Evolutionary conservation across 2,329 filamentous ascomycete genomes (phyloP).

Genomic region (Microsporum canis): DNA sequence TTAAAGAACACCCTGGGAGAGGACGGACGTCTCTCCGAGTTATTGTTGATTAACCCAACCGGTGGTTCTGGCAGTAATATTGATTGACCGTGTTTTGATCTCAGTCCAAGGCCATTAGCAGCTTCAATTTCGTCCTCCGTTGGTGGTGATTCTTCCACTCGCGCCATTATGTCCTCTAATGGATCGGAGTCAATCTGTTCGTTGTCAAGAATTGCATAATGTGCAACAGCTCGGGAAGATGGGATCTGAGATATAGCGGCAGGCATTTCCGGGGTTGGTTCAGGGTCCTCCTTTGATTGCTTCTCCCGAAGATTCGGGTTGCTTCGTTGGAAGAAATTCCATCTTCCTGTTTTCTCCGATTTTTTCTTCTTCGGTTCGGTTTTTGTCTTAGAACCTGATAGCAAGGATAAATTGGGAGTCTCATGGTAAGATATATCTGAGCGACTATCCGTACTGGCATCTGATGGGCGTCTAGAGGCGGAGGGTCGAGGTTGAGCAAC

Average conservation of each 20-base stretch:
- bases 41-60: constrained; percentile 24
- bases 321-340: constrained; percentile 49
- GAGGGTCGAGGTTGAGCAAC: background rate
- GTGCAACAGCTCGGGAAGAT: constrained; percentile 39
- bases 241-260: constrained; percentile 27
- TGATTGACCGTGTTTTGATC: constrained; percentile 26
- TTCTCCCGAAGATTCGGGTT: constrained; percentile 37
- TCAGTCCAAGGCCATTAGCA: constrained; percentile 21
- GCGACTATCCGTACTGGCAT: background rate
- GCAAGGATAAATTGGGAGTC: constrained; percentile 8
- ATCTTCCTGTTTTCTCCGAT: constrained; percentile 35
- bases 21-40: constrained; percentile 20
- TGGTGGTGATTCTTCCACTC: constrained; percentile 30
- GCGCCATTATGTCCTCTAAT: constrained; percentile 30
- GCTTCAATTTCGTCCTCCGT: constrained; percentile 24
- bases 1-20: constrained; percentile 31
- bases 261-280: constrained; percentile 25
- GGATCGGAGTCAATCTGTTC: constrained; percentile 29
- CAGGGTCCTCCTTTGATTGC: constrained; percentile 13
- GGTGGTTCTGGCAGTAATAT: constrained; percentile 35
- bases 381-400: background rate
- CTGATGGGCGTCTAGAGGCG: background rate
- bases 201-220: constrained; percentile 47
- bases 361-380: constrained; percentile 19
- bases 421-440: background rate